A percentile compares a stretch with the other conserved stretches of the same genome.
These are phyloP conservation scores for Colletotrichum magnum DNA, from an alignment of 2,329 filamentous ascomycete species.

Conservation along the genomic window DNA sequence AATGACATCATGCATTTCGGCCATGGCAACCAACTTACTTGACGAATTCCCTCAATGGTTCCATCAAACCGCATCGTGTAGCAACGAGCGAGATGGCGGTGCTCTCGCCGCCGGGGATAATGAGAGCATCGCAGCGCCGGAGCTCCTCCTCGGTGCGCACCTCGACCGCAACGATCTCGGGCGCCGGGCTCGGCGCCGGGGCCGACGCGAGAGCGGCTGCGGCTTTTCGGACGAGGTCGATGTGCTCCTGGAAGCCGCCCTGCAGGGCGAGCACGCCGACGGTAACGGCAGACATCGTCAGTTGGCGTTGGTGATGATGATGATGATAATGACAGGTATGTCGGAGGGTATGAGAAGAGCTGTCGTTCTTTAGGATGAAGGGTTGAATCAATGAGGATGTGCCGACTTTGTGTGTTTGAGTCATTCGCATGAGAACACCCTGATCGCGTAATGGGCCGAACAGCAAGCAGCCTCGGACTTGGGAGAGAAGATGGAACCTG, in stretches of 20 bases:
- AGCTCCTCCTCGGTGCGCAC: slow-evolving; percentile 84
- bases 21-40: slow-evolving; percentile 72
- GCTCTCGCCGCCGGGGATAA: slow-evolving; percentile 95
- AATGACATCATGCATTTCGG: slow-evolving; percentile 19
- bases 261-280: slow-evolving; percentile 83
- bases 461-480: not conserved
- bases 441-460: slow-evolving; percentile 5
- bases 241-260: slow-evolving; percentile 92
- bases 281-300: slow-evolving; percentile 52
- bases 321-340: not conserved
- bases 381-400: not conserved
- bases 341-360: not conserved
- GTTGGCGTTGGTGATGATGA: not conserved
- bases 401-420: slow-evolving; percentile 17
- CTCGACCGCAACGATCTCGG: slow-evolving; percentile 73
- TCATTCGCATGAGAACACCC: slow-evolving; percentile 23
- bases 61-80: slow-evolving; percentile 82
- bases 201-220: slow-evolving; percentile 61
- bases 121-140: slow-evolving; percentile 81
- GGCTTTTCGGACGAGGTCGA: slow-evolving; percentile 81
- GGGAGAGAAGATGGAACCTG: not conserved
- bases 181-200: slow-evolving; percentile 41
- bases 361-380: not conserved
- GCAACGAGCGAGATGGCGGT: slow-evolving; percentile 94
- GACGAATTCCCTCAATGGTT: slow-evolving; percentile 89